Percentiles rank a stretch among this genome's conserved stretches.
These are phyloP conservation scores for Besnoitia besnoiti DNA, from an alignment of 169 alveolate genomes.

Conservation along the genomic window DNA sequence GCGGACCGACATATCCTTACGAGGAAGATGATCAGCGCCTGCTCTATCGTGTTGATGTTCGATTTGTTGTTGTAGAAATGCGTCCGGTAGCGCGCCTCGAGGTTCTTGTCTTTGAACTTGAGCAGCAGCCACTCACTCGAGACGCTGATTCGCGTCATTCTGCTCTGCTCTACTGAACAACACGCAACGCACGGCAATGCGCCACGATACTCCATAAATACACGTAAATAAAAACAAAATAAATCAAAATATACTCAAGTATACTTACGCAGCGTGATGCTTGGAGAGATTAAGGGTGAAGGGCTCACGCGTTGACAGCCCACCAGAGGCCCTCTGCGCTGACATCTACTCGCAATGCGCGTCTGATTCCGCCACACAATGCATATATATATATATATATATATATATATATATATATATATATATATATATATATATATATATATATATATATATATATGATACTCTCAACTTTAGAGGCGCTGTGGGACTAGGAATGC, in stretches of 20 bases:
- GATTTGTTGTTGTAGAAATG: conserved; percentile 85
- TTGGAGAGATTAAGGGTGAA: too few species aligned
- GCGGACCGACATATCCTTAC: conserved; percentile 53
- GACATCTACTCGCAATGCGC: too few species aligned
- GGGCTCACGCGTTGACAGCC: too few species aligned
- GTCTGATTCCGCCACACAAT: too few species aligned
- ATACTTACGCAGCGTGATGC: too few species aligned
- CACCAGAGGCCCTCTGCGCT: too few species aligned
- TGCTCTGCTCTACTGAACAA: conserved; percentile 29
- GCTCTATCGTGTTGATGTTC: conserved; percentile 85
- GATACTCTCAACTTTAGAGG: background rate
- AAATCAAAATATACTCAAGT: too few species aligned
- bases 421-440: too few species aligned
- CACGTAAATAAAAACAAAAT: too few species aligned
- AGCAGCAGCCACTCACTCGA: conserved; percentile 78
- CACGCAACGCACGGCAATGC: background rate
- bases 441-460: too few species aligned
- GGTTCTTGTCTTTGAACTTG: conserved; percentile 82
- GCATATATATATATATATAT: background rate
- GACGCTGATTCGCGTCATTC: conserved; percentile 38
- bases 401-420: background rate
- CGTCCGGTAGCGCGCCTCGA: conserved; percentile 85
- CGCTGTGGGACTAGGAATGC: background rate
- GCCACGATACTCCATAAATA: too few species aligned
- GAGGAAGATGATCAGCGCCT: conserved; percentile 85